Evolutionary conservation across 1,139 yeast genomes (phyloP).

Genomic region (Geotrichum fermentans): DNA sequence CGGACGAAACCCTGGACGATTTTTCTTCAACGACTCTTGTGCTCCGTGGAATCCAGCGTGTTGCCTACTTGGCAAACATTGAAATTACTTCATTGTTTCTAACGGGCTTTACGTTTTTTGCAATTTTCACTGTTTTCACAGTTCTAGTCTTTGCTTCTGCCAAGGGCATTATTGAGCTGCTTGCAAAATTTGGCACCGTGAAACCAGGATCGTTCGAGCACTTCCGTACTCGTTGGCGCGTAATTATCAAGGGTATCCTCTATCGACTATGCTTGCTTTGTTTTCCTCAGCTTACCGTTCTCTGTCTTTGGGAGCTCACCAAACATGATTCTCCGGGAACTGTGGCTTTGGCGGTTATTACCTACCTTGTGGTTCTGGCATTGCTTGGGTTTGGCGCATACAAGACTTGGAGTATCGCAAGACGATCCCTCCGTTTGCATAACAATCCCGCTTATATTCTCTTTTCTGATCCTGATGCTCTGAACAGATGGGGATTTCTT

Average conservation of each 20-base stretch:
- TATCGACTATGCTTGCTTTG: constrained; percentile 77
- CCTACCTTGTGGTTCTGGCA: constrained; percentile 52
- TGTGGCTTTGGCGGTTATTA: constrained; percentile 68
- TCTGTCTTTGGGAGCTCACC: constrained; percentile 87
- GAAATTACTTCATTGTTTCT: constrained; percentile 81
- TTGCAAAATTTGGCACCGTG: constrained; percentile 56
- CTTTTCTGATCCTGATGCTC: constrained; percentile 73
- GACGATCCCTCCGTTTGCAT: constrained; percentile 63
- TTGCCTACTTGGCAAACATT: constrained; percentile 74
- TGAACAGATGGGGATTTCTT: constrained; percentile 86
- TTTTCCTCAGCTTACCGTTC: constrained; percentile 75
- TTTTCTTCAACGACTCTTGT: constrained; percentile 64
- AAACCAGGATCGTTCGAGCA: constrained; percentile 59
- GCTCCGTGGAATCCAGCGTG: constrained; percentile 87
- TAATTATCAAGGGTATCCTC: constrained; percentile 78
- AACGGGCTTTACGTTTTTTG: constrained; percentile 81
- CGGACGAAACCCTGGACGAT: constrained; percentile 58
- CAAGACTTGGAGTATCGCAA: constrained; percentile 67
- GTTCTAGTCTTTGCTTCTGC: constrained; percentile 59
- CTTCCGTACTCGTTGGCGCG: constrained; percentile 75
- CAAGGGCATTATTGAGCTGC: constrained; percentile 70
- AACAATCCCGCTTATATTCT: constrained; percentile 90
- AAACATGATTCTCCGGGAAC: constrained; percentile 79
- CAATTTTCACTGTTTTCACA: constrained; percentile 71
- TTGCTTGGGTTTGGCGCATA: constrained; percentile 68